phyloP scores from a whole-genome alignment of 768 basidiomycete species.

The Boletus huronensis region DNA sequence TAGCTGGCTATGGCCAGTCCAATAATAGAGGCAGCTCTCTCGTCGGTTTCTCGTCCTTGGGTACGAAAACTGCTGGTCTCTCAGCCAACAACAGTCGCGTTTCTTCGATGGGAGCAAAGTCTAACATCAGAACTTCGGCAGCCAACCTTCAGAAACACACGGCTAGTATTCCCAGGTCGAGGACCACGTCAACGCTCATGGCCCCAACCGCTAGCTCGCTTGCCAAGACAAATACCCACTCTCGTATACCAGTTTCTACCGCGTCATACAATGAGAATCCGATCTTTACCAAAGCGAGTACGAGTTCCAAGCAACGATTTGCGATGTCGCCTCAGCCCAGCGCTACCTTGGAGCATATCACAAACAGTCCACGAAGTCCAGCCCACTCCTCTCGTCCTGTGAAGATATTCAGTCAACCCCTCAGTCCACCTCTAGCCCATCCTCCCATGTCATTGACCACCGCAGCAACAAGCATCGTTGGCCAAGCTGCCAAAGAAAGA shows the following conservation, averaged over 20 bases:
- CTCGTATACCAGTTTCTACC: slow-evolving; percentile 25
- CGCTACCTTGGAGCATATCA: slow-evolving; percentile 31
- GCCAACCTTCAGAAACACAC: slow-evolving; percentile 8
- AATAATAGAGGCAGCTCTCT: slow-evolving; percentile 16
- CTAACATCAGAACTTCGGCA: slow-evolving; percentile 11
- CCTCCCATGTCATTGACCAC: slow-evolving; percentile 29
- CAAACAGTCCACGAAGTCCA: slow-evolving; percentile 31
- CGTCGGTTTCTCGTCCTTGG: slow-evolving; percentile 37
- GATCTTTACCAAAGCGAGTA: slow-evolving; percentile 4
- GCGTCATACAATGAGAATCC: slow-evolving; percentile 14
- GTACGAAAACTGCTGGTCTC: slow-evolving; percentile 34
- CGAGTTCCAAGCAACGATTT: slow-evolving; percentile 14
- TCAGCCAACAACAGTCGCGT: slow-evolving; percentile 17
- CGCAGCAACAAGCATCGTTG: slow-evolving; percentile 28
- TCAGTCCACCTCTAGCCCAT: slow-evolving; percentile 31
- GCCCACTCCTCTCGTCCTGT: slow-evolving; percentile 12
- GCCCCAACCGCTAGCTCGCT: slow-evolving; percentile 78
- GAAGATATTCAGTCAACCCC: slow-evolving; percentile 54
- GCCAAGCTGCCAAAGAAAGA: slow-evolving; percentile 1
- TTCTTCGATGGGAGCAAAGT: slow-evolving; percentile 31
- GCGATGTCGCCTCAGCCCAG: slow-evolving; percentile 13
- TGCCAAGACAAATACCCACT: slow-evolving; percentile 45
- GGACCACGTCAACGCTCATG: slow-evolving; percentile 49
- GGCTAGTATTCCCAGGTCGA: slow-evolving; percentile 18
- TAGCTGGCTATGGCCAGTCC: slow-evolving; percentile 16